These are phyloP conservation scores for Candida xyloterini DNA, from an alignment of 805 yeast species.

Conservation along the genomic window DNA sequence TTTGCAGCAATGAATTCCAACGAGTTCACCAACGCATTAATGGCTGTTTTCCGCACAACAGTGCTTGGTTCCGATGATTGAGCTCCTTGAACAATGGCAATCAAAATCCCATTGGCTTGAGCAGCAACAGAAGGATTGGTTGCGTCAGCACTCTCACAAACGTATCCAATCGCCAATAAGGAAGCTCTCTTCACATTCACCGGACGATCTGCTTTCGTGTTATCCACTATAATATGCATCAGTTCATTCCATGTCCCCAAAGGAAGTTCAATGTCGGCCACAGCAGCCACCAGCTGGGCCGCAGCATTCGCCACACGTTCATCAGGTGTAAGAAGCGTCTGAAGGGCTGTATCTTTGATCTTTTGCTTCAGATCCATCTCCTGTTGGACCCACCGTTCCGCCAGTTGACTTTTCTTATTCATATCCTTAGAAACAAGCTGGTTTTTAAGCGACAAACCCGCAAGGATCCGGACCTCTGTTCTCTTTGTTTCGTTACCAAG, in stretches of 20 bases:
- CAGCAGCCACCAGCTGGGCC: slow-evolving; percentile 93
- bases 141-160: slow-evolving; percentile 93
- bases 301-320: slow-evolving; percentile 82
- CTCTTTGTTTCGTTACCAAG: slow-evolving; percentile 62
- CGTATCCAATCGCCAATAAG: slow-evolving; percentile 86
- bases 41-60: slow-evolving; percentile 81
- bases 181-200: slow-evolving; percentile 83
- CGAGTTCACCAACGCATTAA: slow-evolving; percentile 88
- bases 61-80: slow-evolving; percentile 73
- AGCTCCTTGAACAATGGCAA: slow-evolving; percentile 96
- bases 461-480: slow-evolving; percentile 85
- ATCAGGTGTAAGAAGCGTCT: slow-evolving; percentile 60
- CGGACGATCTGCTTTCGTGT: slow-evolving; percentile 76
- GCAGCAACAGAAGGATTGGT: slow-evolving; percentile 68
- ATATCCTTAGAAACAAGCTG: slow-evolving; percentile 80
- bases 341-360: slow-evolving; percentile 64
- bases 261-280: slow-evolving; percentile 94
- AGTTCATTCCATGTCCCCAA: slow-evolving; percentile 84
- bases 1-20: slow-evolving; percentile 84
- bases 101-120: slow-evolving; percentile 87
- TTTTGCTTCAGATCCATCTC: slow-evolving; percentile 52
- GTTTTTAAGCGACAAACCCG: slow-evolving; percentile 85
- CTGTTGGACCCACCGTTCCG: slow-evolving; percentile 71
- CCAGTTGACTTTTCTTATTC: slow-evolving; percentile 53
- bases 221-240: slow-evolving; percentile 78